Base-by-base conservation (phyloP, 2,329 filamentous ascomycete genomes). In the Basipetospora chlamydospora region DNA sequence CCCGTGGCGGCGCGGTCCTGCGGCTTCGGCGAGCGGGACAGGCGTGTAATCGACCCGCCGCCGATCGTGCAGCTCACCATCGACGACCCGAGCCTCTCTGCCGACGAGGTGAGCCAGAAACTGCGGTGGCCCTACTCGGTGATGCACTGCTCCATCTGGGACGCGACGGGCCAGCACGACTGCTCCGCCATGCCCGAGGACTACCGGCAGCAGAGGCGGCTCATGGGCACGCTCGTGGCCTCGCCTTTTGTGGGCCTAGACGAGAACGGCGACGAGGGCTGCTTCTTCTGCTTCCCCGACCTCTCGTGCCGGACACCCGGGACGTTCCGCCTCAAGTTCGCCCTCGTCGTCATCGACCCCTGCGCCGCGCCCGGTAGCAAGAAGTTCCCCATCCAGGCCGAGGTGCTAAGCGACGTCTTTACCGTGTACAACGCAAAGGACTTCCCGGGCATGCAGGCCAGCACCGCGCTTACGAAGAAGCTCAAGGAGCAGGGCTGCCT, bases 211-310 rank as follows among this genome's bases (percentile, higher is more conserved):
- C 82, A 83, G 42, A 71, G 81, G 31, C 68, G 81, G 18, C 61
- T 90, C 28, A 88, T 88, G 80, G 83, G 83, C 13, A 81, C 80
- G 6, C 59, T 85, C 6, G 80, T 87, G 3, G 75, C 79, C 6
- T 82, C 78, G 1, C 78, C 82, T 0, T 87, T 85, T 45, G 73
- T 82, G 5, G 82, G 80, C 6, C 66, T 72, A 37, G 83, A 90
- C 50, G 81, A 88, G 48, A 64, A 75, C 37, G 73, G 75, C 37
- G 57, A 71, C 16, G 78, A 85, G 43, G 82, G 83, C 2, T 85
- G 79, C 49, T 90, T 88, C 62, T 90, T 88, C 55, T 84, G 80
- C 52, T 90, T 90, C 51, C 79, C 81, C 0, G 83, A 90, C 50
- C 64, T 90, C 15, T 86, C 80, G 4, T 85, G 81, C 51, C 72